Evolutionary conservation across 345 rosid genomes (phyloP), one percentile per base, ranked within the genome.

Genomic region (Euphorbia lathyris): DNA sequence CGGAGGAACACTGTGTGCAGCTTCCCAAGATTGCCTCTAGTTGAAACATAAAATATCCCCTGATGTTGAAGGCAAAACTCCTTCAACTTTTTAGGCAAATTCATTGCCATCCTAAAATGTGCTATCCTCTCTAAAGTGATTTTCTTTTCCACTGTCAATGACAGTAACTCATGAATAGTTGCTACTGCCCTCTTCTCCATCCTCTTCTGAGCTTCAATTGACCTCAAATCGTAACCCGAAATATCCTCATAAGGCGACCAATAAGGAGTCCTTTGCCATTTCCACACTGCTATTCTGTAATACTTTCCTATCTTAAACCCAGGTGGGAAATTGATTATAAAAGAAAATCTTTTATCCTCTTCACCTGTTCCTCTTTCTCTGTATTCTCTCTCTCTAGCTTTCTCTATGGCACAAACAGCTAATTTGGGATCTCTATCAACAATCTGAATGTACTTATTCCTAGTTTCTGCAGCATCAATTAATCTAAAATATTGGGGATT

Each of bases 131-230:
- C 98, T 65, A 94, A 62, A 0, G 97, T 86, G 7, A 89, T 89
- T 89, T 92, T 95, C 86, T 89, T 87, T 80, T 95, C 99, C 43
- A 90, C 89, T 0, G 97, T 90, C 83, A 90, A 63, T 0, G 94
- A 85, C 74, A 95, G 22, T 82, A 95, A 55, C 69, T 92, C 99
- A 60, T 95, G 98, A 62, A 92, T 95, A 10, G 85, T 82, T 1
- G 99, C 99, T 7, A 92, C 92, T 0, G 89, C 98, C 81, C 97
- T 86, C 88, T 95, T 95, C 86, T 95, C 97, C 85, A 95, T 74
- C 67, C 98, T 83, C 83, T 88, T 92, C 78, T 90, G 96, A 1
- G 98, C 96, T 84, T 95, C 98, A 40, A 92, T 53, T 0, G 99
- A 88, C 82, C 98, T 85, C 83, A 87, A 67, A 73, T 91, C 96